Conservation (phyloP, 169 alveolate species). For the Plasmodium billcollinsi region DNA sequence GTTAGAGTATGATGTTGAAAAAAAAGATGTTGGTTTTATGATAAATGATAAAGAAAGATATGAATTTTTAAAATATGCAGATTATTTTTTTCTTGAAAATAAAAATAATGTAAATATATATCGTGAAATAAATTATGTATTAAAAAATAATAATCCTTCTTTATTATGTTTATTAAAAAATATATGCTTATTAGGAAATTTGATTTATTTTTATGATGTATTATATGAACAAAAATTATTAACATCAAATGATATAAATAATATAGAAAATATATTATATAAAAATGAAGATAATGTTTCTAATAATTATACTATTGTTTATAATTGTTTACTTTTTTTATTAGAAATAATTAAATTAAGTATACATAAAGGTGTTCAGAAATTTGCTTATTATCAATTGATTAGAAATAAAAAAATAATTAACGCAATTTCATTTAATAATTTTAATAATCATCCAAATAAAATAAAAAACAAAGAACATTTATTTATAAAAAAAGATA, state of each 20-base stretch:
- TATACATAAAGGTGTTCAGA: constrained; percentile 32
- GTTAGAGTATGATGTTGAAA: not conserved
- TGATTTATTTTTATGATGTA: constrained; percentile 24
- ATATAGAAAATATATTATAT: constrained; percentile 15
- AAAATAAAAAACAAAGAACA: constrained; percentile 48
- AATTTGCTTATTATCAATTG: constrained; percentile 34
- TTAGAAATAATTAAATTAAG: constrained; percentile 47
- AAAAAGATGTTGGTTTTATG: no score
- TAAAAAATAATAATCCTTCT: constrained; percentile 26
- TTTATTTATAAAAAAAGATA: constrained; percentile 21
- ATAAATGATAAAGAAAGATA: constrained; percentile 5
- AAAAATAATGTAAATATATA: constrained; percentile 21
- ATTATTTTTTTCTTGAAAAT: constrained; percentile 39
- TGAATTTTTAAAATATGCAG: constrained; percentile 20
- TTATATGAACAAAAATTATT: constrained; percentile 22
- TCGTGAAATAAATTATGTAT: constrained; percentile 11
- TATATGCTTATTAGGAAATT: constrained; percentile 29
- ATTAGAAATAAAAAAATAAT: not conserved
- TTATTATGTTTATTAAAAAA: constrained; percentile 30
- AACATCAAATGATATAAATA: constrained; percentile 21
- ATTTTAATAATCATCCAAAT: not conserved
- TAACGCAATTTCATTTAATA: not conserved
- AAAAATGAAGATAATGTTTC: constrained; percentile 34
- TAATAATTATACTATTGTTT: constrained; percentile 6
- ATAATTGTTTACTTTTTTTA: constrained; percentile 36